Evolutionary conservation across 2,329 filamentous ascomycete species (phyloP), one percentile per base, ranked within the genome.

Genomic region (Colletotrichum somersetense): DNA sequence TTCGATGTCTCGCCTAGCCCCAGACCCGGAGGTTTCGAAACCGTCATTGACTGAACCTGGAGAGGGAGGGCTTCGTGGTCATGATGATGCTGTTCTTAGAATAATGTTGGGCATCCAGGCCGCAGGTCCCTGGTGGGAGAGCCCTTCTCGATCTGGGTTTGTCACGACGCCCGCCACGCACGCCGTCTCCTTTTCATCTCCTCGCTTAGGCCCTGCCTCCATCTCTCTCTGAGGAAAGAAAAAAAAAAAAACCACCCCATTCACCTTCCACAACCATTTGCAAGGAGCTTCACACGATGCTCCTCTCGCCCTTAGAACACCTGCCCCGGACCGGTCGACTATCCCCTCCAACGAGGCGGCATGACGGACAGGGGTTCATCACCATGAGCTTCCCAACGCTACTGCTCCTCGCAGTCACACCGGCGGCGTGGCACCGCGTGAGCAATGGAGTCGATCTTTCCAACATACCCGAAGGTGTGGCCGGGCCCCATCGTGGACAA

Each of bases 361-460:
- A 26, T 14, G 10, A 20, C 23, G n/a, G 3, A 18, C 35, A 62
- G 35, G 61, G n/a, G 48, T 40, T 52, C 65, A 58, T 46, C 26
- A 66, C 52, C 57, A 58, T 59, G 52, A 12, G 12, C 6, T 40
- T 40, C n/a, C 33, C 5, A 23, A n/a, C 20, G 68, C 57, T 63
- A 53, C 44, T 68, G 44, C 65, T 58, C 35, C 58, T 72, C 59
- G 46, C 53, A 23, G 70, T 72, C 66, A 71, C 70, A 71, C 62
- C 56, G 61, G 70, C 50, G 61, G 70, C 61, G 61, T 42, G 55
- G 70, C 67, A 72, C 66, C 61, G 66, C 66, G 70, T 71, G 66
- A 72, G 61, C 42, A 58, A 62, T 66, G 70, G 69, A 63, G 42
- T 52, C 52, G 23, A 14, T 46, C n/a, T n/a, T 68, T 52, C 65